These are phyloP conservation scores for Arthroderma sp. DNA, from an alignment of 2,329 filamentous ascomycete species.

Conservation along the genomic window DNA sequence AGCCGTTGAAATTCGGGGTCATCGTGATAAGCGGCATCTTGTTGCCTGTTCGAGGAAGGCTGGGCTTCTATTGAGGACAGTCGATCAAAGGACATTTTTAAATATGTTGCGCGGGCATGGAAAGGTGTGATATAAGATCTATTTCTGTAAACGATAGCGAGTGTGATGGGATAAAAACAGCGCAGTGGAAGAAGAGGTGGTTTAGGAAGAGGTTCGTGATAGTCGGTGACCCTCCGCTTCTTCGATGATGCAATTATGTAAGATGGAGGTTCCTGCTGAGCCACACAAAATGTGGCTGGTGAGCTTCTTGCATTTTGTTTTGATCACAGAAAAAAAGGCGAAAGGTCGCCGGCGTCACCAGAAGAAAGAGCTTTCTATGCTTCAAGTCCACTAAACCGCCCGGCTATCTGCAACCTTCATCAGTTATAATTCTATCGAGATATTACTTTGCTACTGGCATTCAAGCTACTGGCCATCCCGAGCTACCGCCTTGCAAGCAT, in stretches of 20 bases:
- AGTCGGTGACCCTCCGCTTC: too few species aligned
- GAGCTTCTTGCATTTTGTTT: not conserved
- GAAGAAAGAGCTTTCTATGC: not conserved
- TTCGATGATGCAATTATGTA: too few species aligned
- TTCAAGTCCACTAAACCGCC: not conserved
- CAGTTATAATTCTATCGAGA: not conserved
- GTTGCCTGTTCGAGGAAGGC: slow-evolving; percentile 52
- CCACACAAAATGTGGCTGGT: not conserved
- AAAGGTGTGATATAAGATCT: too few species aligned
- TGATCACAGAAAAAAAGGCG: not conserved
- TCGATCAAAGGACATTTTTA: slow-evolving; percentile 81
- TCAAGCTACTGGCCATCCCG: not conserved
- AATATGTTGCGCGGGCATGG: not conserved
- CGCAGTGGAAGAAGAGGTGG: too few species aligned
- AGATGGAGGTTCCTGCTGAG: not conserved
- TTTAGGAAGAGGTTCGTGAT: too few species aligned
- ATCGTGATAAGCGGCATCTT: slow-evolving; percentile 68
- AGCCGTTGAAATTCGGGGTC: slow-evolving; percentile 83
- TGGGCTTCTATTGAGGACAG: slow-evolving; percentile 73
- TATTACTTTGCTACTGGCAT: not conserved
- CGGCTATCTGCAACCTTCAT: not conserved
- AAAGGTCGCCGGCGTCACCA: not conserved
- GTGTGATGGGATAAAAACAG: too few species aligned
- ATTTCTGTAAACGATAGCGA: too few species aligned
- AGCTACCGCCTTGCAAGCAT: slow-evolving; percentile 1